Conservation (phyloP, 2,329 filamentous ascomycete genomes). For the Claviceps humidiphila region DNA sequence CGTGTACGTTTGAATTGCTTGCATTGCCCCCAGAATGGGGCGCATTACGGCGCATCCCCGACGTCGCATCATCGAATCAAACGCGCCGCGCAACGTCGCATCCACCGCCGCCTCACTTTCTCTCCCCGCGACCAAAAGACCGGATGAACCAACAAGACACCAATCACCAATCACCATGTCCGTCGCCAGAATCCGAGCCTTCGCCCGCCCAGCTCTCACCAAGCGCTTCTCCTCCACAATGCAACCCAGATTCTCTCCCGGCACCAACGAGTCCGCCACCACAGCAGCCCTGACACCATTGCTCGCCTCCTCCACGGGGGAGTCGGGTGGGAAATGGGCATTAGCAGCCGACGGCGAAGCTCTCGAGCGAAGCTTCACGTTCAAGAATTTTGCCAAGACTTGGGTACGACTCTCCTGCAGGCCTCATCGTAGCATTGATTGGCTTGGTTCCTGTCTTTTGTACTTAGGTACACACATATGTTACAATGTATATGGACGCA, state of each 20-base stretch:
- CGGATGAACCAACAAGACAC: background rate
- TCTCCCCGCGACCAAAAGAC: background rate
- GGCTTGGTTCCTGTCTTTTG: no score
- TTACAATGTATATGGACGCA: no score
- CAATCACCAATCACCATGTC: background rate
- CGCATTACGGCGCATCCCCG: no score
- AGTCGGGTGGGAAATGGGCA: conserved; percentile 32
- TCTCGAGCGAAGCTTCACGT: conserved; percentile 46
- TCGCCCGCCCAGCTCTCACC: background rate
- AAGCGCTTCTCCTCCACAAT: conserved; percentile 10
- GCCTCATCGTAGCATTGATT: no score
- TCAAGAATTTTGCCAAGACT: conserved; percentile 52
- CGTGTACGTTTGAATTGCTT: no score
- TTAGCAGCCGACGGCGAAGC: conserved; percentile 38
- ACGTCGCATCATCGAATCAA: background rate
- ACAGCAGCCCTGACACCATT: conserved; percentile 24
- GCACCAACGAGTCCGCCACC: conserved; percentile 27
- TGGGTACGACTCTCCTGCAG: conserved; percentile 33
- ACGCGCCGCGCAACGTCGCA: background rate
- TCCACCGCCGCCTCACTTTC: background rate
- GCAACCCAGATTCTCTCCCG: conserved; percentile 29
- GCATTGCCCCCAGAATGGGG: no score
- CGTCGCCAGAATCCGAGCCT: background rate
- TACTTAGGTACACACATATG: no score
- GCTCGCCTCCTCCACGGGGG: conserved; percentile 16